Evolutionary conservation across 1,284 basidiomycete species (phyloP).

Genomic region (Agroathelia rolfsii): DNA sequence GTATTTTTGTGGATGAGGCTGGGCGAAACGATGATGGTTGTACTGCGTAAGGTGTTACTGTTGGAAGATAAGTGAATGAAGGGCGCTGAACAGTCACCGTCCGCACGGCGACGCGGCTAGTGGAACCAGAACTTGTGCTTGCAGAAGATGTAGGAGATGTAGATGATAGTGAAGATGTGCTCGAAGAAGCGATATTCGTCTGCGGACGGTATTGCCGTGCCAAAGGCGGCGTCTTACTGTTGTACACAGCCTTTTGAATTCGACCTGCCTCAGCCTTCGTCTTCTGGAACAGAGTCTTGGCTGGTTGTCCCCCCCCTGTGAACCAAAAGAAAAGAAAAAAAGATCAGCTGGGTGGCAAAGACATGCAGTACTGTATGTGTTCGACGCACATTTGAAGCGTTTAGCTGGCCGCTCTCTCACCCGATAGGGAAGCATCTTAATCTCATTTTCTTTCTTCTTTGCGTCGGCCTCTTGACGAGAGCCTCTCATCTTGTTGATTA

Average conservation of each 20-base stretch:
- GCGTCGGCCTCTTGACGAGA: constrained; percentile 59
- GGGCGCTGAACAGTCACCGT: constrained; percentile 27
- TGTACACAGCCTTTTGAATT: constrained; percentile 51
- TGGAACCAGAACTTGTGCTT: constrained; percentile 20
- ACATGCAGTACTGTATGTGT: constrained; percentile 6
- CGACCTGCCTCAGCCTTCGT: constrained; percentile 59
- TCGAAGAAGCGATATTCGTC: constrained; percentile 33
- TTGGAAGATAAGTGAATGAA: constrained; percentile 12
- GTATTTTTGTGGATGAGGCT: constrained; percentile 10
- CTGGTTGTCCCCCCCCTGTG: constrained; percentile 54
- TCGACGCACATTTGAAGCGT: constrained; percentile 36
- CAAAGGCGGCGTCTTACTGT: constrained; percentile 38
- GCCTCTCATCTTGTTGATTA: constrained; percentile 45
- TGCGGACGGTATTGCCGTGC: constrained; percentile 34
- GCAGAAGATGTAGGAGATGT: constrained; percentile 24
- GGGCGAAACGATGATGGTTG: constrained; percentile 5
- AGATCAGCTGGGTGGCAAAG: too few species aligned
- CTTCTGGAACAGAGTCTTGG: constrained; percentile 68
- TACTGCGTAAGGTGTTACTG: constrained; percentile 11
- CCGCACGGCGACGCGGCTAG: constrained; percentile 32
- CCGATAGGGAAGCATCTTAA: too few species aligned
- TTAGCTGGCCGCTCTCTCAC: constrained; percentile 54
- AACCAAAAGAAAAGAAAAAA: too few species aligned
- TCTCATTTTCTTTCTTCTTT: constrained; percentile 60
- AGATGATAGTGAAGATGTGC: too few species aligned